Base-by-base conservation (phyloP, 2,329 filamentous ascomycete species). In the Beauveria asiatica region DNA sequence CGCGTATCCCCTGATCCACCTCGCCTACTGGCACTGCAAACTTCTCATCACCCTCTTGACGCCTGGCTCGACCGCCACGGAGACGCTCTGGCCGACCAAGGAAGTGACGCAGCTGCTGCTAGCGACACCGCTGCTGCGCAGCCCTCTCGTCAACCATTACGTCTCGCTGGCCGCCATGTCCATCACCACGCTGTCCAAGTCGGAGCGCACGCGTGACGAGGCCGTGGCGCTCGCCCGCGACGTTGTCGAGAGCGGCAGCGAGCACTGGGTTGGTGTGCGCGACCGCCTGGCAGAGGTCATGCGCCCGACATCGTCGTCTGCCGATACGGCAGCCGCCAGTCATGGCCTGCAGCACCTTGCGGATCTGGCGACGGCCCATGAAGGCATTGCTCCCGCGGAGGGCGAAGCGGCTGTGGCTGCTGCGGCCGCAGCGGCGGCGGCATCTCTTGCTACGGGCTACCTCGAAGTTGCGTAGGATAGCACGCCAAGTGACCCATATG, bases 1-100 rank as follows among this genome's bases (percentile, higher is more conserved):
- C 0, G 73, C 76, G 3, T 76, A 80, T 53, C 82, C 83, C 3
- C 69, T 87, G 37, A 76, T 90, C 2, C 83, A 88, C 65, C 76
- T 90, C 25, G 82, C 82, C 19, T 90, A 88, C 72, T 89, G 87
- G 82, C 86, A 90, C 69, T 80, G 83, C 64, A 83, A 85, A 62
- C 77, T 90, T 9, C 75, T 90, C 19, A 78, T 83, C 10, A 83
- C 85, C 56, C 77, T 89, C 2, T 75, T 86, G 58, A 82, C 80
- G 42, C 79, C 83, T 1, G 78, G 77, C 11, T 76, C 80, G 1
- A 80, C 81, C 45, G 77, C 83, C 0, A 73, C 77, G 2, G 81
- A 87, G 61, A 77, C 86, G 17, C 73, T 88, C 21, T 84, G 82
- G 70, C 80, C 84, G 6, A 83, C 83, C 27, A 78, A 79, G 62